Conservation (phyloP, 2,329 filamentous ascomycete species). For the Madurella mycetomatis region DNA sequence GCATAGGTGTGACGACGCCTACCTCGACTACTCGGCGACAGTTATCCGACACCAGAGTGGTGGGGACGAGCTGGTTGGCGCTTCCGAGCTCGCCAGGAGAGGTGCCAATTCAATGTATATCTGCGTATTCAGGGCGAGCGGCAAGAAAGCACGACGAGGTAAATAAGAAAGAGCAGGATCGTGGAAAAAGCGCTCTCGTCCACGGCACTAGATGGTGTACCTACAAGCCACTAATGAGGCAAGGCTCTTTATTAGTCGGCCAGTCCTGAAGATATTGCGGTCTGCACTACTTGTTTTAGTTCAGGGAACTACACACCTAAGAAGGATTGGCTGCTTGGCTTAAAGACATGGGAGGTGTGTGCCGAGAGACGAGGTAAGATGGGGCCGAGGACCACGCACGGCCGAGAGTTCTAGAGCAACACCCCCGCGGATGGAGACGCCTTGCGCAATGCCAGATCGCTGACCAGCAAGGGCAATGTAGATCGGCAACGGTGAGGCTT, state of each 20-base stretch:
- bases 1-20: constrained; percentile 2
- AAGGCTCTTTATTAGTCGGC: constrained; percentile 19
- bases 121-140: constrained; percentile 3
- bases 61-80: background rate
- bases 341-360: constrained; percentile 23
- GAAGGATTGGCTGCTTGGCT: constrained; percentile 18
- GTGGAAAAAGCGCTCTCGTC: constrained; percentile 11
- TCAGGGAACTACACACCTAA: constrained; percentile 23
- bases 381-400: constrained; percentile 9
- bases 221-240: constrained; percentile 21
- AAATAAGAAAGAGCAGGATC: constrained; percentile 12
- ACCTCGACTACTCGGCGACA: constrained; percentile 5
- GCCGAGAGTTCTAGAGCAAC: constrained; percentile 23
- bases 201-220: constrained; percentile 16
- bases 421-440: constrained; percentile 16
- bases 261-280: constrained; percentile 15
- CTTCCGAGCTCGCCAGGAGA: constrained; percentile 1
- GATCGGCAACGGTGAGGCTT: constrained; percentile 23
- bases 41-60: background rate
- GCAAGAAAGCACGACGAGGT: constrained; percentile 11
- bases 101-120: constrained; percentile 3
- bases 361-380: constrained; percentile 9
- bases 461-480: constrained; percentile 16
- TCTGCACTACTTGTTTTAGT: constrained; percentile 18
- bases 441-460: constrained; percentile 20